These are phyloP conservation scores for Acer saccharum DNA, from an alignment of 345 rosid genomes.

Conservation along the genomic window DNA sequence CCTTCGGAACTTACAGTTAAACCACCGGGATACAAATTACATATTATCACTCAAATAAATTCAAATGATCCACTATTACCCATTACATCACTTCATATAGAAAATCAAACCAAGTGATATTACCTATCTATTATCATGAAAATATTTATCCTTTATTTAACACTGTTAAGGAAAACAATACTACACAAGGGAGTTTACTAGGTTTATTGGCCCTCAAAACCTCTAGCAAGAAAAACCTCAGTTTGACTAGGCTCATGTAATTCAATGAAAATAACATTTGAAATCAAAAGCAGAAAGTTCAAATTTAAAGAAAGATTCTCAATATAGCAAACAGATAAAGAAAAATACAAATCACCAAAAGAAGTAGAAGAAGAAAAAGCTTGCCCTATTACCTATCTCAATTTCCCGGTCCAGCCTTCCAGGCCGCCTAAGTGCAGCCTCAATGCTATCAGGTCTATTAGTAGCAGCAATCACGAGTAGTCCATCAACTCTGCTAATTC, in stretches of 20 bases:
- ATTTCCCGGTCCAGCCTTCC: conserved; percentile 83
- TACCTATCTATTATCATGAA: background rate
- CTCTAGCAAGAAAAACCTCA: background rate
- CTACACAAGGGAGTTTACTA: background rate
- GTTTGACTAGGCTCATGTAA: background rate
- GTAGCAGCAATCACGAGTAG: conserved; percentile 77
- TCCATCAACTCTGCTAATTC: conserved; percentile 64
- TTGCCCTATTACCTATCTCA: conserved; percentile 55
- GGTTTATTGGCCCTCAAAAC: background rate
- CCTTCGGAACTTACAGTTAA: background rate
- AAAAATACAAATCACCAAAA: background rate
- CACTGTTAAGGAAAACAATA: background rate
- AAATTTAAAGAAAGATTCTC: background rate
- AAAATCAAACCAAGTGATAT: background rate
- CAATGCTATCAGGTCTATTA: conserved; percentile 79
- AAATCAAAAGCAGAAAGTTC: background rate
- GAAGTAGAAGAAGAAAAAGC: background rate
- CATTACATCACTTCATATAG: background rate
- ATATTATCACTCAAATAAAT: background rate
- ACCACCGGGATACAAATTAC: background rate
- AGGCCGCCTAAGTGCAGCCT: conserved; percentile 84
- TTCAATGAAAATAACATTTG: background rate
- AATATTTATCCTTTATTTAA: background rate
- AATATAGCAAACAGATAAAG: background rate
- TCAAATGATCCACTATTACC: background rate